Conservation (phyloP, 805 yeast genomes). For the Starmera pachycereana region DNA sequence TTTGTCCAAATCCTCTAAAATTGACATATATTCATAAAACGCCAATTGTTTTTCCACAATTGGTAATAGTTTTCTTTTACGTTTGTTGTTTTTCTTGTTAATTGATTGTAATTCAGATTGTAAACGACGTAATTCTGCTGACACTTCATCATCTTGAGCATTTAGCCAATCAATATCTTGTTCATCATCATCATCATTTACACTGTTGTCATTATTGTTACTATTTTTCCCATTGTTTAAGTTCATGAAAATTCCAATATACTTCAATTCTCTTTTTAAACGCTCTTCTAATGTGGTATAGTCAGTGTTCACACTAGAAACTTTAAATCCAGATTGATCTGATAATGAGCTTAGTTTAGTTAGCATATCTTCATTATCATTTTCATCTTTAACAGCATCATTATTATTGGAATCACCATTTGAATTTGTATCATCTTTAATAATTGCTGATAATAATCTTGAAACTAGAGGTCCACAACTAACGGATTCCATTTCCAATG, state of each 20-base stretch:
- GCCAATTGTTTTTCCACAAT: conserved; percentile 81
- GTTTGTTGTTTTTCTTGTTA: conserved; percentile 49
- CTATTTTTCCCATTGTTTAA: conserved; percentile 13
- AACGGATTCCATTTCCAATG: conserved; percentile 59
- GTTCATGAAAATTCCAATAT: conserved; percentile 82
- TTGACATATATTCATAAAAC: conserved; percentile 87
- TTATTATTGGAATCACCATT: conserved; percentile 7
- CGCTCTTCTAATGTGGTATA: conserved; percentile 81
- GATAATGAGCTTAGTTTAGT: conserved; percentile 18
- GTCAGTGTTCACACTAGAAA: conserved; percentile 40
- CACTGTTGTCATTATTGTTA: conserved; percentile 10
- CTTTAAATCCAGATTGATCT: conserved; percentile 39
- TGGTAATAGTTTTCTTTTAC: conserved; percentile 60
- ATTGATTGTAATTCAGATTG: conserved; percentile 60
- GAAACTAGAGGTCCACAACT: conserved; percentile 90
- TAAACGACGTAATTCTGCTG: conserved; percentile 67
- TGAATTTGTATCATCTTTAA: conserved; percentile 29
- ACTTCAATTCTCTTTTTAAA: conserved; percentile 74
- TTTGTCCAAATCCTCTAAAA: conserved; percentile 87
- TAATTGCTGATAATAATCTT: conserved; percentile 70
- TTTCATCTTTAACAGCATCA: conserved; percentile 17
- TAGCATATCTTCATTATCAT: conserved; percentile 10
- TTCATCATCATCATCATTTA: conserved; percentile 15
- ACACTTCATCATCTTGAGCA: conserved; percentile 89
- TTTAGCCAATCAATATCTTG: conserved; percentile 51